Base-by-base conservation (phyloP, 2,329 filamentous ascomycete genomes). In the Colletotrichum tropicale region DNA sequence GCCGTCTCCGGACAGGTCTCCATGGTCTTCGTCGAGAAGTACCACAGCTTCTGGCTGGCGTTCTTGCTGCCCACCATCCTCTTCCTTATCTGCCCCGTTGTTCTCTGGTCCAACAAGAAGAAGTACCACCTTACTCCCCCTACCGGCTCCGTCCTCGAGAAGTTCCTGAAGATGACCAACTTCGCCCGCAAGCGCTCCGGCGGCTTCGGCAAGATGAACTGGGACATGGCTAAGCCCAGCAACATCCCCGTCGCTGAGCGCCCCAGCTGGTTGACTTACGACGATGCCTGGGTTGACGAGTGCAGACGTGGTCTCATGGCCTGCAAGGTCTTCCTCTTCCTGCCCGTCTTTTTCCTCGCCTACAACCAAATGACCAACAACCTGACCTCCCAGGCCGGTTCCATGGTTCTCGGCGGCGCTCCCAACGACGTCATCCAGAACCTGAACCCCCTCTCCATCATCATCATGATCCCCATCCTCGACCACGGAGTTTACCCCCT, bases 211-310 rank as follows among this genome's bases (percentile, higher is more conserved):
- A 92, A 91, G 3, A 84, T 92, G 58, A 84, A 94, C 85, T 95
- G 93, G 92, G 91, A 95, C 30, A 81, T 87, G 6, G 91, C 92
- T 75, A 94, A 94, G 85, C 94, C 94, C 5, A 94, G 91, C 81
- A 86, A 87, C 43, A 87, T 95, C 8, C 85, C 89, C 12, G 85
- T 88, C 48, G 83, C 83, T 2, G 82, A 88, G 77, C 92, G 92
- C 70, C 94, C 94, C 0, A 55, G 71, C 0, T 96, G 94, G 94
- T 96, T 96, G 93, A 94, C 92, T 0, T 96, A 95, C 79, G 94
- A 96, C 77, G 95, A 96, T 79, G 91, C 91, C 68, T 96, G 94
- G 94, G 94, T 96, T 38, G 94, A 95, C 81, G 93, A 96, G 81
- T 92, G 96, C 65, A 88, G 89, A 68, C 93, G 94, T 84, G 94